Base-by-base conservation (phyloP, 2,329 filamentous ascomycete species). In the Elsinoe ampelina region DNA sequence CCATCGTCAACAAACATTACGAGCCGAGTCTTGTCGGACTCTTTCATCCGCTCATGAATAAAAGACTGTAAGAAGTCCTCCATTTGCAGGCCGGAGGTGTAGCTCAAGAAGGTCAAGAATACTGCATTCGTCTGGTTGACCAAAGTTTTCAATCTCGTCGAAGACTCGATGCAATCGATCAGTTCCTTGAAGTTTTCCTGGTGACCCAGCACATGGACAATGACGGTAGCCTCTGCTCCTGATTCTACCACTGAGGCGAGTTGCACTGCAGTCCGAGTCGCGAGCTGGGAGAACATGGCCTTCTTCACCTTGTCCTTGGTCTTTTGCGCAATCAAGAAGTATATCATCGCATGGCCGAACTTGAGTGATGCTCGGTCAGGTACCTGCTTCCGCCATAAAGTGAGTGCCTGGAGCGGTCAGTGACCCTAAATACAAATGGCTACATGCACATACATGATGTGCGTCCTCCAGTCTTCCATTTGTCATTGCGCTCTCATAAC, bases 231-330 rank as follows among this genome's bases (percentile, higher is more conserved):
- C 10, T 56, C 54, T 7, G 54, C n/a, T 8, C 30, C 19, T 6
- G n/a, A 38, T 10, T 17, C 20, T 13, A 13, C 20, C 7, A 26
- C 26, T 26, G 22, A 2, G 2, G 26, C 41, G 10, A 47, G 54
- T 17, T 56, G 54, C 26, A 20, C 32, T 11, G 30, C 32, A 20
- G 54, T 56, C n/a, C 54, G 34, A 22, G 15, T 36, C 11, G 54
- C 54, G 10, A 56, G 41, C 41, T 47, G 54, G 3, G 41, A 32
- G 41, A 34, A 45, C 54, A 56, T 56, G 17, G 41, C 13, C 39
- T 32, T 36, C 17, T 26, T 48, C 54, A 36, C n/a, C 20, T 56
- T 17, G 19, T 56, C 54, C 15, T 32, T 17, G 15, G 54, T 30
- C n/a, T 30, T 56, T 17, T 47, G 12, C 11, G 54, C 32, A 7